Conservation (phyloP, 2,329 filamentous ascomycete genomes). For the Sporothrix brunneoviolacea region DNA sequence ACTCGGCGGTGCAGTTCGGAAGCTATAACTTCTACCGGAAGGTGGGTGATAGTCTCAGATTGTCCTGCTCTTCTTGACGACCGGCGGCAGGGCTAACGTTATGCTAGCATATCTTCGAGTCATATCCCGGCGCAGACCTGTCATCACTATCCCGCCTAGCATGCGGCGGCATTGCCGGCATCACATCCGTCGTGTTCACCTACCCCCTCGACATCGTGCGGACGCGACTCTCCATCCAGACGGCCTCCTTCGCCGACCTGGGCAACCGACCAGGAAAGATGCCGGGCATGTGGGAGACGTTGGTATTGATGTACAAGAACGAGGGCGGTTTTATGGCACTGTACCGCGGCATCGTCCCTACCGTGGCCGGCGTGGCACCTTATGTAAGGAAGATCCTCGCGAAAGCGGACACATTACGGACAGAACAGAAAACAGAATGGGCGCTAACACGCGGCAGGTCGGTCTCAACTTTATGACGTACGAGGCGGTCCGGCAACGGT, state of each 20-base stretch:
- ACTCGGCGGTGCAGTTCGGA: constrained; percentile 96
- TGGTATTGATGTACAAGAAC: constrained; percentile 77
- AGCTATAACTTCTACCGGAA: constrained; percentile 97
- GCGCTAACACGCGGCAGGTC: constrained; percentile 48
- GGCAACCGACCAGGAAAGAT: constrained; percentile 58
- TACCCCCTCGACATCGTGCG: constrained; percentile 98
- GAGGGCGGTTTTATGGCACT: constrained; percentile 80
- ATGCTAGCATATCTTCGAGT: constrained; percentile 62
- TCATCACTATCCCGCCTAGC: constrained; percentile 67
- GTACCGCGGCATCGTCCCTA: constrained; percentile 93
- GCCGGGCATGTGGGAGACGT: constrained; percentile 86
- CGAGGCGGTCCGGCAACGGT: constrained; percentile 73
- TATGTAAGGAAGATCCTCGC: constrained; percentile 55
- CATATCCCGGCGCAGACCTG: constrained; percentile 65
- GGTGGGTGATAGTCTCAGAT: constrained; percentile 37
- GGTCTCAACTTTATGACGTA: constrained; percentile 99
- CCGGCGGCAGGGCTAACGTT: neutral
- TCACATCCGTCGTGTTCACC: constrained; percentile 90
- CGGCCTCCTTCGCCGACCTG: constrained; percentile 84
- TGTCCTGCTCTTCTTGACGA: neutral
- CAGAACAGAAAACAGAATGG: too few species aligned
- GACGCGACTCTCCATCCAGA: constrained; percentile 92
- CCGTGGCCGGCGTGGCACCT: constrained; percentile 88
- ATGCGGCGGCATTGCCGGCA: constrained; percentile 87
- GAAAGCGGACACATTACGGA: too few species aligned